Base-by-base conservation (phyloP, 192 early-diverging fungal genomes). In the Rhizophagus clarus region DNA sequence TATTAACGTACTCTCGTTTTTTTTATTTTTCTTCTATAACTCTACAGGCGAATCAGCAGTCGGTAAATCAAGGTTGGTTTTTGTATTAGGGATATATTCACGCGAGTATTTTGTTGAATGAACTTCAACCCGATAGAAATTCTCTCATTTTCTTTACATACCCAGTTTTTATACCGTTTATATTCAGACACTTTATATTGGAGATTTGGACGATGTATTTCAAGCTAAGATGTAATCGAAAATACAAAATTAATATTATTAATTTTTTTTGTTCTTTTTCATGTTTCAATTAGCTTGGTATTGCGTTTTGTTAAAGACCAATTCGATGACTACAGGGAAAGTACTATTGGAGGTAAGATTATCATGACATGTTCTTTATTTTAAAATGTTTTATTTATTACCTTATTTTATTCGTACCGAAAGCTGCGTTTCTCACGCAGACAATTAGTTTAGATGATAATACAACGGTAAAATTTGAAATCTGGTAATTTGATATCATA, bases 261-360 rank as follows among this genome's bases (percentile, higher is more conserved):
- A 56, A 56, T 22, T 1, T 4, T 56, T 22, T 56, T 4, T 56
- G 15, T 56, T 56, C 17, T 56, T 56, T 56, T 56, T 40, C 37
- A 40, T 20, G 49, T 56, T 20, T 51, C 20, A 64, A 66, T 66
- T 78, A 94, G 90, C 82, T 84, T 91, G 80, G 95, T 95, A 37
- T 89, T 95, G 51, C 92, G 95, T 37, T 96, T 96, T 85, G 95
- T 95, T 66, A 96, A 96, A 85, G 94, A 95, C 83, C 94, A 96
- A 82, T 97, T 95, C 87, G 94, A 96, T 80, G 96, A 97, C 69
- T 95, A 95, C 82, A 94, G 94, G 85, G 96, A 97, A 84, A 95
- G 95, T 60, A 97, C 96, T 47, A 96, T 97, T 83, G 95, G 95
- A 82, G 90, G 90, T 91, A 85, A 72, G 51, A 11, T 12, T 42